Evolutionary conservation across 805 yeast species (phyloP), one percentile per base, ranked within the genome.

Genomic region (Kuraishia cidri): DNA sequence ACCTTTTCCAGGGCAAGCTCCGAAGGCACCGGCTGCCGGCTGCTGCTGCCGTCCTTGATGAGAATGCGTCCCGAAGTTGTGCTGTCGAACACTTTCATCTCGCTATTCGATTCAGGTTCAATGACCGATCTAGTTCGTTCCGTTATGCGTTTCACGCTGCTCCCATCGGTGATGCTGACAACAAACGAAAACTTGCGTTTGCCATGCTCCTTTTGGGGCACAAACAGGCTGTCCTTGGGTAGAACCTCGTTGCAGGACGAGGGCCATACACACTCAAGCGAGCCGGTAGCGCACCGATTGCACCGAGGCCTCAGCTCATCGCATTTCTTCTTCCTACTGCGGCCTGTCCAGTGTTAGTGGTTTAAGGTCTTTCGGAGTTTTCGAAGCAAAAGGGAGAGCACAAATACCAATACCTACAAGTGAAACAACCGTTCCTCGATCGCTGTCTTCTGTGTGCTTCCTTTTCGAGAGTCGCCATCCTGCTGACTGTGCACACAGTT

Each of bases 161-260:
- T 17, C 6, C 30, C 30, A 17, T 27, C 30, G 18, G 26, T 21
- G 11, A 30, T 12, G 26, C 11, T 22, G 4, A 30, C 25, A 15
- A 30, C 20, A 19, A 30, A 30, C n/a, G 22, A 15, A 17, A 30
- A 30, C n/a, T 23, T 5, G 16, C 23, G 21, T 17, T 30, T 30
- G 6, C 26, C 26, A n/a, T 10, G 21, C 11, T 15, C 14, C 20
- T 27, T 27, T 19, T 21, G 20, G 26, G 32, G 26, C 19, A n/a
- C 15, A 16, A 30, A 30, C 19, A 15, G 6, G n/a, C 12, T 10
- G 26, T 43, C 29, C 31, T 42, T 44, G 6, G 58, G 58, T 24
- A 52, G 34, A 4, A 51, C 42, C 29, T 49, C 49, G 6, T 43
- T 37, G 6, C 30, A 29, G 13, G 35, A 16, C 2, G 32, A 34